Evolutionary conservation across 1,284 basidiomycete species (phyloP).

Genomic region (Chalciporus sp.): DNA sequence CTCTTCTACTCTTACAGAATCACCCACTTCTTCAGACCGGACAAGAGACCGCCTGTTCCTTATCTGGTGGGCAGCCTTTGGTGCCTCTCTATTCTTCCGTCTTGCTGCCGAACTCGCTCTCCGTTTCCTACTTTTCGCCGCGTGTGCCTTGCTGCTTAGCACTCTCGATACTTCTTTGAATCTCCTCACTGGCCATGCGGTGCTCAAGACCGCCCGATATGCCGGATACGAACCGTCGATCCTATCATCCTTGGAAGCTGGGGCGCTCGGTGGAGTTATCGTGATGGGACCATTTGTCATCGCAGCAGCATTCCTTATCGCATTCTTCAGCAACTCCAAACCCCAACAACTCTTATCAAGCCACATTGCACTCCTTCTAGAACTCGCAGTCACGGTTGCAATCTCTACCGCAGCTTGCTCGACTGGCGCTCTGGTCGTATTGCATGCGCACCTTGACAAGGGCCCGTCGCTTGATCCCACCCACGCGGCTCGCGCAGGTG

Average conservation of each 20-base stretch:
- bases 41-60: conserved; percentile 1
- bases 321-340: conserved; percentile 3
- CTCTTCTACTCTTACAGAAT: not conserved
- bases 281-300: conserved; percentile 11
- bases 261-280: conserved; percentile 18
- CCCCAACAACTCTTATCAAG: not conserved
- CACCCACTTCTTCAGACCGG: not conserved
- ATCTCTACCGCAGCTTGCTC: conserved; percentile 16
- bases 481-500: conserved; percentile 18
- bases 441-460: not conserved
- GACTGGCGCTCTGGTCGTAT: conserved; percentile 11
- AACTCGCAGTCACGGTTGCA: conserved; percentile 8
- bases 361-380: conserved; percentile 10
- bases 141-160: conserved; percentile 9
- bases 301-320: conserved; percentile 2
- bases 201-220: conserved; percentile 12
- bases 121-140: conserved; percentile 5
- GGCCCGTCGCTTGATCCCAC: conserved; percentile 6
- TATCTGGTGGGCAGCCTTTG: conserved; percentile 12
- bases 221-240: conserved; percentile 13
- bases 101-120: conserved; percentile 9
- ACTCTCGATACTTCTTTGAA: conserved; percentile 11
- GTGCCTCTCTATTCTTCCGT: conserved; percentile 9
- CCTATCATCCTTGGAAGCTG: conserved; percentile 13
- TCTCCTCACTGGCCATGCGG: conserved; percentile 11